Conservation (phyloP, 495 filamentous ascomycete species). For the Amphirosellinia nigrospora region DNA sequence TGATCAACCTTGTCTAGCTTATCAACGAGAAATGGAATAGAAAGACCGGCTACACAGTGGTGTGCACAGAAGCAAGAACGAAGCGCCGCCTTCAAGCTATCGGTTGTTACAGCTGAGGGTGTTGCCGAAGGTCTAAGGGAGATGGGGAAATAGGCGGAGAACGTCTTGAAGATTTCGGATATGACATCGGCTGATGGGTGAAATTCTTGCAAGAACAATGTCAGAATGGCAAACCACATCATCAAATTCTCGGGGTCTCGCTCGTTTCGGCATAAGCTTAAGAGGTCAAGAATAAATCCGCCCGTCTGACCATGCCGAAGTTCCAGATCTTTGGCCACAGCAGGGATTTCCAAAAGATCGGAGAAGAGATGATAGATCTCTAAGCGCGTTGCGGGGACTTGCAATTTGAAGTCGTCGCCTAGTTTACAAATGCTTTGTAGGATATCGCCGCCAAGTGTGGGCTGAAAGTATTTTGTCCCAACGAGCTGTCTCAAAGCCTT, state of each 20-base stretch:
- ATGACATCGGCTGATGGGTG: conserved; percentile 48
- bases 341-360: conserved; percentile 42
- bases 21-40: conserved; percentile 54
- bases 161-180: conserved; percentile 53
- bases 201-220: conserved; percentile 46
- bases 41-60: conserved; percentile 42
- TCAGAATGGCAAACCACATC: conserved; percentile 54
- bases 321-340: conserved; percentile 48
- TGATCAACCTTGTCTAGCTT: conserved; percentile 59
- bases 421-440: conserved; percentile 49
- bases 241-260: conserved; percentile 56
- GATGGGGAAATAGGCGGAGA: conserved; percentile 61
- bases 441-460: conserved; percentile 48
- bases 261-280: conserved; percentile 54
- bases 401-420: conserved; percentile 55
- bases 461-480: conserved; percentile 53
- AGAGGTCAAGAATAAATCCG: conserved; percentile 47
- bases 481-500: conserved; percentile 52
- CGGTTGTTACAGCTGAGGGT: conserved; percentile 52
- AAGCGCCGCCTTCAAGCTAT: conserved; percentile 54
- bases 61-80: conserved; percentile 55
- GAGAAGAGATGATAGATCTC: conserved; percentile 55
- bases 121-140: conserved; percentile 51
- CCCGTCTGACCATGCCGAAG: conserved; percentile 45
- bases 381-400: conserved; percentile 50